Evolutionary conservation across 306 rosid genomes (phyloP).

Genomic region (Glycine soja): DNA sequence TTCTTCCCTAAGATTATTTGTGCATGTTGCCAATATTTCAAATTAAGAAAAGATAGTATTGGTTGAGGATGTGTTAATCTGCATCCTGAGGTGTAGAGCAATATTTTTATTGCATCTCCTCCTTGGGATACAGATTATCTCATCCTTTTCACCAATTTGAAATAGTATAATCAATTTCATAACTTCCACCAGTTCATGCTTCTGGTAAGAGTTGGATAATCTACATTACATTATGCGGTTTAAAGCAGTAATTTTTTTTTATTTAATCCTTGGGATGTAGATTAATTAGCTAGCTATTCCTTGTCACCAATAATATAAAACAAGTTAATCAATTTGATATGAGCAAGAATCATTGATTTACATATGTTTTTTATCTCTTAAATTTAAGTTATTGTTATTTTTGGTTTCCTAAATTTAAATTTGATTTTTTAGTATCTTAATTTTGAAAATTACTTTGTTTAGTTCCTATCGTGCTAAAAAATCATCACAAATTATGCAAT

Average conservation of each 20-base stretch:
- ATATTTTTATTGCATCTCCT: not conserved
- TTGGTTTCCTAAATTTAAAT: too few species aligned
- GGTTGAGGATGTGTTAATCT: not conserved
- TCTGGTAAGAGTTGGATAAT: not conserved
- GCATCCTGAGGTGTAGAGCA: slow-evolving; percentile 9
- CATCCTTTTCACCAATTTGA: not conserved
- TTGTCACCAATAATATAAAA: not conserved
- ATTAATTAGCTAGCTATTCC: not conserved
- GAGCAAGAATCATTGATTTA: too few species aligned
- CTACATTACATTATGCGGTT: slow-evolving; percentile 34
- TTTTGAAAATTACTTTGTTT: too few species aligned
- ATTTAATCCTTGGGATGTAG: not conserved
- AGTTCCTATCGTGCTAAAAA: too few species aligned
- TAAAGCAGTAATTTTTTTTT: not conserved
- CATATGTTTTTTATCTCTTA: too few species aligned
- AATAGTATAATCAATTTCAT: slow-evolving; percentile 42
- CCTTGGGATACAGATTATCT: not conserved
- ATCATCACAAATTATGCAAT: too few species aligned
- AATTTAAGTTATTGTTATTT: too few species aligned
- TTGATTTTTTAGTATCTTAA: too few species aligned
- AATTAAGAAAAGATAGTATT: not conserved
- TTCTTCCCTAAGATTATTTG: not conserved
- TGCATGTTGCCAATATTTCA: not conserved
- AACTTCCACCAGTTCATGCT: not conserved
- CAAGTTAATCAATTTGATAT: too few species aligned